A percentile compares a stretch with the other conserved stretches of the same genome.
Evolutionary conservation across 176 grass and related monocot species (phyloP).

Genomic region (Triticum aestivum): DNA sequence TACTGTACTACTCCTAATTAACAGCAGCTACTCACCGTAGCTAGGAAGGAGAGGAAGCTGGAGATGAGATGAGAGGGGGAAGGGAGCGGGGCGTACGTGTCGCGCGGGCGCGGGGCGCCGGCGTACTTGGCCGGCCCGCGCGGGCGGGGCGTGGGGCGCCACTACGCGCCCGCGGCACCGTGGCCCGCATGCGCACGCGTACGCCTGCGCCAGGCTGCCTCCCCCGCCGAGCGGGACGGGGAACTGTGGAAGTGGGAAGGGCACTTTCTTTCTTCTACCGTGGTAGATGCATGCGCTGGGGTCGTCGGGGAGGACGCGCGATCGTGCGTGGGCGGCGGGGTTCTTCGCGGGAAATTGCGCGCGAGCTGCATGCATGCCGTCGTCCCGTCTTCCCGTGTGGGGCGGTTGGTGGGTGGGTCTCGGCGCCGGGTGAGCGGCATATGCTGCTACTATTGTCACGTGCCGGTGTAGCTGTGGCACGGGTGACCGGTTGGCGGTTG

Average conservation of each 20-base stretch:
- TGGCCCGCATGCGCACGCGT: neutral
- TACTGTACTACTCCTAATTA: neutral
- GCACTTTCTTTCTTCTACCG: neutral
- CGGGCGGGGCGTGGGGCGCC: neutral
- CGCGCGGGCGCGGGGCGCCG: neutral
- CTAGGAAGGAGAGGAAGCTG: neutral
- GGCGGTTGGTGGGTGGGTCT: neutral
- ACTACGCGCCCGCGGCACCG: neutral
- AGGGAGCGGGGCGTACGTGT: neutral
- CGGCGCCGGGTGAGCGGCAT: neutral
- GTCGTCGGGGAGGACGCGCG: neutral
- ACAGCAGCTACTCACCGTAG: neutral
- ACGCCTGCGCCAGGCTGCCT: constrained; percentile 1
- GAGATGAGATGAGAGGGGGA: neutral
- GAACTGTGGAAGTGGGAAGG: neutral
- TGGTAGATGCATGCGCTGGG: neutral
- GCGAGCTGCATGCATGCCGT: neutral
- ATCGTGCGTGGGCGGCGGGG: neutral
- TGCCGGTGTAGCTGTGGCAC: neutral
- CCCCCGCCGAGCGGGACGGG: neutral
- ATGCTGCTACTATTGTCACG: neutral
- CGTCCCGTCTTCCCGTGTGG: neutral
- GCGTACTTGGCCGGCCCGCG: neutral
- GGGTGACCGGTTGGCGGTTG: neutral
- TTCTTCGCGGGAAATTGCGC: neutral